phyloP scores from a whole-genome alignment of 306 rosid species.

The Oemleria cerasiformis region DNA sequence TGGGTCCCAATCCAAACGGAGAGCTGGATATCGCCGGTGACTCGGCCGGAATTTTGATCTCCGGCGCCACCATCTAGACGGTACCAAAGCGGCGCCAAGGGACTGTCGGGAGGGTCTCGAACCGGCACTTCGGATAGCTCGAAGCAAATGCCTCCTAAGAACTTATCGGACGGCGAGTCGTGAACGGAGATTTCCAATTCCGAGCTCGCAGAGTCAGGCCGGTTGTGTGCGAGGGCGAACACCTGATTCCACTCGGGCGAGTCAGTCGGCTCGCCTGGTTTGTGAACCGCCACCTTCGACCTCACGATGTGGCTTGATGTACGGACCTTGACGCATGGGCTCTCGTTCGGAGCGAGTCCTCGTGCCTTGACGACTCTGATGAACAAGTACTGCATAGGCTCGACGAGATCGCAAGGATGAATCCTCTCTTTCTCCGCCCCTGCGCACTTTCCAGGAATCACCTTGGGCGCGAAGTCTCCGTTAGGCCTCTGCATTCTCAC shows the following conservation, averaged over 20 bases:
- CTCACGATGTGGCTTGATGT: constrained; percentile 38
- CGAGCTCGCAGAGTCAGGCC: constrained; percentile 43
- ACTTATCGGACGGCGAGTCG: constrained; percentile 60
- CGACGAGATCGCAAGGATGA: constrained; percentile 79
- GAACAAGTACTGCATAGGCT: constrained; percentile 85
- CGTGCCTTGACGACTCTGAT: constrained; percentile 76
- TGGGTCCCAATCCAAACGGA: constrained; percentile 63
- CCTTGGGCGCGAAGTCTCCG: constrained; percentile 64
- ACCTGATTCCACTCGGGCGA: constrained; percentile 86
- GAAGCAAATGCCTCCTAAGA: constrained; percentile 75
- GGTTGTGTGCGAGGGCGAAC: constrained; percentile 53
- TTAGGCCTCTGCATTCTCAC: constrained; percentile 53
- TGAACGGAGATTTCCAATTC: constrained; percentile 69
- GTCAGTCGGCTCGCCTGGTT: constrained; percentile 59
- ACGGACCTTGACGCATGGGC: constrained; percentile 59
- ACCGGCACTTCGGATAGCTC: constrained; percentile 45
- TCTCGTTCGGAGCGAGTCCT: constrained; percentile 44
- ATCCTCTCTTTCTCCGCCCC: constrained; percentile 43
- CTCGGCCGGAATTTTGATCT: constrained; percentile 28
- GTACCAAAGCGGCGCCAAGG: constrained; percentile 53
- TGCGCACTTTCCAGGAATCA: constrained; percentile 40
- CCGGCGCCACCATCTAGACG: constrained; percentile 42
- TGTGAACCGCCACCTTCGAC: constrained; percentile 47
- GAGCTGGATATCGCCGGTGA: constrained; percentile 54
- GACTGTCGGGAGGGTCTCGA: constrained; percentile 55